phyloP scores from a whole-genome alignment of 2,329 filamentous ascomycete species.

The Escovopsis sp. region DNA sequence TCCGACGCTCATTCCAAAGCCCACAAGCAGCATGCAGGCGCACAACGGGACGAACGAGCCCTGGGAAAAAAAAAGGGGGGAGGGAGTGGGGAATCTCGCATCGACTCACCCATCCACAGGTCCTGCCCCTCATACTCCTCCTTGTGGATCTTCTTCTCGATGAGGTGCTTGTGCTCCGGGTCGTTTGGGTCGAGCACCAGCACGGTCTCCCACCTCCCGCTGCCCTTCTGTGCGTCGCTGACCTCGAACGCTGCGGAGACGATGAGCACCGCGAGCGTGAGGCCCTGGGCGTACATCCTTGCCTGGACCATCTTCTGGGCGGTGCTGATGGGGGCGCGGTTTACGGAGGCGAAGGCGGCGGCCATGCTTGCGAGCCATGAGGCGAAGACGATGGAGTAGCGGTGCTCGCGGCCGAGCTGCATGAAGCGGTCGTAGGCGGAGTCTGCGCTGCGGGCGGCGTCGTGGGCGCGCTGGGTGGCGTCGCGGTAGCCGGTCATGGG shows the following conservation, averaged over 20 bases:
- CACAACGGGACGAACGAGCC: background rate
- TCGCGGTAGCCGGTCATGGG: slow-evolving; percentile 53
- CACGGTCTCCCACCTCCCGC: slow-evolving; percentile 72
- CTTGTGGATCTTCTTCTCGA: slow-evolving; percentile 79
- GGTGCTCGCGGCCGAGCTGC: slow-evolving; percentile 63
- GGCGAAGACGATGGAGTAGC: slow-evolving; percentile 72
- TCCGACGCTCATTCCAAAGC: too few species aligned
- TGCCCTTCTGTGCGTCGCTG: slow-evolving; percentile 59
- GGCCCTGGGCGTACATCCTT: slow-evolving; percentile 81
- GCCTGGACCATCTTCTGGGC: slow-evolving; percentile 88
- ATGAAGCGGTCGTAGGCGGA: slow-evolving; percentile 44
- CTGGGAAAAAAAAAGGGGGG: background rate
- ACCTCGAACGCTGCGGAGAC: slow-evolving; percentile 72
- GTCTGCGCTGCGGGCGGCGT: slow-evolving; percentile 42
- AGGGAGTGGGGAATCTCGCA: too few species aligned
- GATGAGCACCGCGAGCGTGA: slow-evolving; percentile 73
- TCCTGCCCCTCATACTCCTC: slow-evolving; percentile 82
- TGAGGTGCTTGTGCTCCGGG: slow-evolving; percentile 65
- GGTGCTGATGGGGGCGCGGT: slow-evolving; percentile 58
- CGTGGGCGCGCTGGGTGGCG: slow-evolving; percentile 39
- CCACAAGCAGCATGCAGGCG: too few species aligned
- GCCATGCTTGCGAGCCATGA: slow-evolving; percentile 75
- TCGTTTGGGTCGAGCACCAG: slow-evolving; percentile 69
- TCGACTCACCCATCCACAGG: slow-evolving; percentile 66
- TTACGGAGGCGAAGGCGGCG: slow-evolving; percentile 58